Evolutionary conservation across 768 basidiomycete genomes (phyloP), one percentile per base, ranked within the genome.

Genomic region (Suillus placidus): DNA sequence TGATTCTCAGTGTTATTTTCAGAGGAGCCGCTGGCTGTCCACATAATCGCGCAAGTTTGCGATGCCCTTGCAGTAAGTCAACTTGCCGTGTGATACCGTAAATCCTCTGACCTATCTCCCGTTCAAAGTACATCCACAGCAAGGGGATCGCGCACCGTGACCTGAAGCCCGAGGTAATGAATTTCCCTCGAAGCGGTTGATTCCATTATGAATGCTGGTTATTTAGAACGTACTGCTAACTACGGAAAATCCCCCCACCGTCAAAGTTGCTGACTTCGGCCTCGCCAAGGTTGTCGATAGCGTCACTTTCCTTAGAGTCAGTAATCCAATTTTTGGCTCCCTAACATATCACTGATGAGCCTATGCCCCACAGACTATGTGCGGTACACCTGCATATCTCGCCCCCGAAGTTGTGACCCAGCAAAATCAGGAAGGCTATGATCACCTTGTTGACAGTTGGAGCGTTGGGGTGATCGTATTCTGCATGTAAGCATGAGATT

Each of bases 191-290:
- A 38, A 45, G 2, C 45, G 69, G 65, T 64, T 55, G 1, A 32
- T 49, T 51, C 34, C 68, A 9, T 38, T 61, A 70, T 37, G 20
- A 43, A 12, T 10, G 14, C 23, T 34, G 35, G 54, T 43, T 16
- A 8, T 30, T 64, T 64, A 93, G 89, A 96, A 97, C 70, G 87
- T 96, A 8, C 84, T 97, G 2, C 77, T 97, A n/a, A 95, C 94
- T 1, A 80, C 73, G 12, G 85, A 88, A 49, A 68, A 81, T 2
- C 92, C 91, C 0, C 91, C 91, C 0, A 76, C 79, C 1, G 87
- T 93, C 70, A 98, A 98, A 73, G 90, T 98, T 18, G 96, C 97
- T 3, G 97, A 98, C 76, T 99, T 97, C 73, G 97, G 97, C 4
- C 85, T 98, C 8, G 96, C 97, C 1, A 99, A 99, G 75, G 87